Evolutionary conservation across 1,139 yeast species (phyloP), one percentile per base, ranked within the genome.

Genomic region (Diutina neorugosa): DNA sequence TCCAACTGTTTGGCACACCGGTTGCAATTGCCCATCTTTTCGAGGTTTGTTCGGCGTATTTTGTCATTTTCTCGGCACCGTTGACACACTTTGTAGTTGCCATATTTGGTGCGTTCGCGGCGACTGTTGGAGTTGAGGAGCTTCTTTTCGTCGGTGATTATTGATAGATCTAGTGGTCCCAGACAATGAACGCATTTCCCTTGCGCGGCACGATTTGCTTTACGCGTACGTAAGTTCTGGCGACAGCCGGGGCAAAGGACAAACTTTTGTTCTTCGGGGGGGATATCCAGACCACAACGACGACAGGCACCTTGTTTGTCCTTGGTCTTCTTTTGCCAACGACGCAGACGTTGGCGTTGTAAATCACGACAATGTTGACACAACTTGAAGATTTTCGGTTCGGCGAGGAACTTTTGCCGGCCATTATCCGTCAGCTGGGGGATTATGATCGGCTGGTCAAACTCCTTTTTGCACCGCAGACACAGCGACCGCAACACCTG

Each of bases 181-280:
- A 82, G 71, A 59, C 88, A 82, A 61, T 82, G 87, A 8, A 82
- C 84, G 66, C 88, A 82, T 59, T 76, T 76, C 0, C 88, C 87
- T 58, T 75, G 77, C 12, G 81, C 80, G 7, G 81, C 84, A 44
- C 88, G 67, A 56, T 71, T 73, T 0, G 81, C 80, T 60, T 82
- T 82, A 52, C 82, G 67, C 4, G 75, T 69, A 55, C 86, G 69
- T 48, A 82, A 67, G 52, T 76, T 74, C 59, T 70, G 74, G 43
- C 88, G 69, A 60, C 88, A 82, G 41, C 69, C 70, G 2, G 82
- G 80, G 66, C 88, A 82, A 53, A 82, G 66, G 0, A 81, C 86
- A 63, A 67, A 82, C 54, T 71, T 70, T 52, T 73, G 76, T 47
- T 73, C 73, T 23, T 79, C 80, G 2, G 66, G 64, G 0, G 82